Base-by-base conservation (phyloP, 495 filamentous ascomycete genomes). In the Parathielavia hyrcaniae region DNA sequence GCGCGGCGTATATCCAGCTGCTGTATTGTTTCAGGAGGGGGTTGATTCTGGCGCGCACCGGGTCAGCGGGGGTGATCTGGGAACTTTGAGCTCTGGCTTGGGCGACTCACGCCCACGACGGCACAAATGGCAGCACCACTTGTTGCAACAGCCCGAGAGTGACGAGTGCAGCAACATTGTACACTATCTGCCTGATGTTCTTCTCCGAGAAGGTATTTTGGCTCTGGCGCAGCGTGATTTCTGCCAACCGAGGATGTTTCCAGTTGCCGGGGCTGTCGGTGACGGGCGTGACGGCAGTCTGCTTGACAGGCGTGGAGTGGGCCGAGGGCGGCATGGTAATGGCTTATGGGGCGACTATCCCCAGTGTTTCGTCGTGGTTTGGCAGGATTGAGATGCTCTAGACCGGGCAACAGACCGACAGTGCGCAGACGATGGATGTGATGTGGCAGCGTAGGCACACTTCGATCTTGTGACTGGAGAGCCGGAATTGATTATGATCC, bases 221-320 rank as follows among this genome's bases (percentile, higher is more conserved):
- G 71, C 84, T 82, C 57, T 88, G 87, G 32, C 91, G 83, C 51
- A 78, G 79, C 14, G 83, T 79, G 61, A 97, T 87, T 68, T 95
- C 89, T 60, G 86, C 75, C 49, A 95, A 73, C 32, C 83, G 81
- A 5, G 91, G 91, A 71, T 97, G 91, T 59, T 82, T 81, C 91
- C 91, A 97, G 72, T 86, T 89, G 50, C 91, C 91, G 14, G 89
- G 77, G 56, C 75, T 77, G 11, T 75, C 75, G 13, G 65, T 61
- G 19, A 66, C 61, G n/a, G 78, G 70, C 11, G 73, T 61, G 12
- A 66, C 57, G 9, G 73, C 38, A 49, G 61, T 65, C 53, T 72
- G 69, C 32, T 74, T 78, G 55, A 67, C 65, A 6, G 76, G 80
- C 2, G 79, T 83, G 34, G 75, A 69, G 11, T 48, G 50, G 46